These are phyloP conservation scores for Fallopia convolvulus DNA, from an alignment of 148 eudicot genomes.

Conservation along the genomic window DNA sequence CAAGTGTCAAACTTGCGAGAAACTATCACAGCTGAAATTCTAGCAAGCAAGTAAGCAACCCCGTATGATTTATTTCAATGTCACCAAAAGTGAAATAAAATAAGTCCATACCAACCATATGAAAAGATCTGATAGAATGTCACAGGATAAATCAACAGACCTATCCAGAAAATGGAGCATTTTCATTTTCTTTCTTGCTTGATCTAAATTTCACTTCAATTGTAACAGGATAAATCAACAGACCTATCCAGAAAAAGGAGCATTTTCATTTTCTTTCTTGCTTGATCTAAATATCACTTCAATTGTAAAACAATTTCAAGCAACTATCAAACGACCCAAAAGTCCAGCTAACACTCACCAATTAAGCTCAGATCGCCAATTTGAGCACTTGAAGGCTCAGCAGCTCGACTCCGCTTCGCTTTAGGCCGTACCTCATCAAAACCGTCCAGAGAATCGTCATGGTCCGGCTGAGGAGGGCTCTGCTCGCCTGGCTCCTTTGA, in stretches of 20 bases:
- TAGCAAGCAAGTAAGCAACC: background rate
- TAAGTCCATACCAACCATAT: background rate
- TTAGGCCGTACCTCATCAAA: constrained; percentile 59
- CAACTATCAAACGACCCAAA: background rate
- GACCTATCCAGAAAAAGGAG: background rate
- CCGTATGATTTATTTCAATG: background rate
- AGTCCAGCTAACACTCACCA: constrained; percentile 27
- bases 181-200: background rate
- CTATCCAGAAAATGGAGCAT: background rate
- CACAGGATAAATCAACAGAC: background rate
- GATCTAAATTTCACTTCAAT: no score
- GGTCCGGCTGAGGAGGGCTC: constrained; percentile 40
- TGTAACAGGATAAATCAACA: background rate
- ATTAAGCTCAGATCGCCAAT: constrained; percentile 37
- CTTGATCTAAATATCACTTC: background rate
- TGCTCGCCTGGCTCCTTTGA: constrained; percentile 17
- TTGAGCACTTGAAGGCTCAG: constrained; percentile 26
- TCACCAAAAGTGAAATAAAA: background rate
- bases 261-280: background rate
- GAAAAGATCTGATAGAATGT: background rate
- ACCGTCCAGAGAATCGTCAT: constrained; percentile 52
- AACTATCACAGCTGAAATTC: background rate
- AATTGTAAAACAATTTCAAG: background rate
- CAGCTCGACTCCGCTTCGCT: constrained; percentile 49
- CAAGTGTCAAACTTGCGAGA: background rate